Percentiles rank a stretch among this genome's conserved stretches.
Conservation (phyloP, 2,329 filamentous ascomycete species). For the Fusarium irregulare region DNA sequence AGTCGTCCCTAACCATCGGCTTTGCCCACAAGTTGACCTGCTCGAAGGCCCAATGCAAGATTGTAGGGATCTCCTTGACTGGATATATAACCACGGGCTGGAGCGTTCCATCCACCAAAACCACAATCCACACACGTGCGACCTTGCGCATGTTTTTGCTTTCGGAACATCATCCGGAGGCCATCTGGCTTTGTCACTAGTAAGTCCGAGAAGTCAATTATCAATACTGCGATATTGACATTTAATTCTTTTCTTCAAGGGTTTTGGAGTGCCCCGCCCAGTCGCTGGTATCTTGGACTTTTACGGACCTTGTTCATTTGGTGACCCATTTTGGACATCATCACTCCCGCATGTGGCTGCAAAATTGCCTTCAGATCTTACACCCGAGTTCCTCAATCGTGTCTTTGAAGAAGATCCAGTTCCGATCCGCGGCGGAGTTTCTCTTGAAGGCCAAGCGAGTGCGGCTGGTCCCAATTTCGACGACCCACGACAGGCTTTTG, state of each 20-base stretch:
- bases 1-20: background rate
- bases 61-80: constrained; percentile 6
- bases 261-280: background rate
- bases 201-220: background rate
- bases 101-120: background rate
- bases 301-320: background rate
- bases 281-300: constrained; percentile 5
- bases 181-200: background rate
- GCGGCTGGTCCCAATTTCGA: background rate
- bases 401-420: background rate
- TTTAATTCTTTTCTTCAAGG: background rate
- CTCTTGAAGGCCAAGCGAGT: constrained; percentile 1
- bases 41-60: constrained; percentile 4
- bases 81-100: background rate
- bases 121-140: background rate
- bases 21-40: constrained; percentile 6
- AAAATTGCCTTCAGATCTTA: background rate
- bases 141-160: constrained; percentile 9
- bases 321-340: background rate
- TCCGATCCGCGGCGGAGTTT: background rate
- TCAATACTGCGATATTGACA: background rate
- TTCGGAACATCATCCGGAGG: constrained; percentile 16
- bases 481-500: constrained; percentile 1
- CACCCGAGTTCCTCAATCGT: background rate
- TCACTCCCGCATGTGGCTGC: background rate